Evolutionary conservation across 768 basidiomycete species (phyloP).

Genomic region (Saitozyma sp.): DNA sequence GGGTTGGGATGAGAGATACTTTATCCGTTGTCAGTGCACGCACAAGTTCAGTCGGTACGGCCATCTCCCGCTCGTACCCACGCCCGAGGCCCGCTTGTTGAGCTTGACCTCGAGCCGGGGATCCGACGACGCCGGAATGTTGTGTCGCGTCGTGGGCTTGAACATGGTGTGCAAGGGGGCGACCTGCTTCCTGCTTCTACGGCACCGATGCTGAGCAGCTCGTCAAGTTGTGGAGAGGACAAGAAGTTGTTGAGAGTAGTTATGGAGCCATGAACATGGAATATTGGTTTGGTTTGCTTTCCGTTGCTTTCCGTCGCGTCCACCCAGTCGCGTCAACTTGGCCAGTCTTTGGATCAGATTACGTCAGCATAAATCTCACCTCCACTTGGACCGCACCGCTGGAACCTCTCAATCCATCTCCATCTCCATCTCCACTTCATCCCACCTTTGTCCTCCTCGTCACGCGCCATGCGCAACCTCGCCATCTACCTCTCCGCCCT

Average conservation of each 20-base stretch:
- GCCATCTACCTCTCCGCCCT: slow-evolving; percentile 36
- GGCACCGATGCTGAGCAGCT: no score
- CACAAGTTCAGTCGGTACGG: slow-evolving; percentile 67
- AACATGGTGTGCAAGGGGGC: slow-evolving; percentile 32
- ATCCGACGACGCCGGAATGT: slow-evolving; percentile 25
- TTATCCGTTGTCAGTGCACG: slow-evolving; percentile 23
- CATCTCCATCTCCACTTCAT: background rate
- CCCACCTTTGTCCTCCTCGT: background rate
- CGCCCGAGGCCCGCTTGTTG: slow-evolving; percentile 32
- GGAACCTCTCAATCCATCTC: no score
- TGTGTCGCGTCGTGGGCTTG: slow-evolving; percentile 43
- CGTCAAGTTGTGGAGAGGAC: no score
- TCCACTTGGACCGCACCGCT: no score
- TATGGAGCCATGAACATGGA: no score
- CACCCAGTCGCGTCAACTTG: no score
- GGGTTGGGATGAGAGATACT: background rate
- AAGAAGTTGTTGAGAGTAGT: no score
- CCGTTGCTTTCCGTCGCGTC: no score
- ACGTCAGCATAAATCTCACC: no score
- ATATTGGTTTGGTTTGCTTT: no score
- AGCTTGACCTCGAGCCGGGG: slow-evolving; percentile 43
- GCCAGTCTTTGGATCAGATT: no score
- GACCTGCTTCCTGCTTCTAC: no score
- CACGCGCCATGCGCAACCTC: slow-evolving; percentile 32
- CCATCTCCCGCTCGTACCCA: slow-evolving; percentile 27